Evolutionary conservation across 164 flowering plant genomes (phyloP).

Genomic region (Liriodendron chinense): DNA sequence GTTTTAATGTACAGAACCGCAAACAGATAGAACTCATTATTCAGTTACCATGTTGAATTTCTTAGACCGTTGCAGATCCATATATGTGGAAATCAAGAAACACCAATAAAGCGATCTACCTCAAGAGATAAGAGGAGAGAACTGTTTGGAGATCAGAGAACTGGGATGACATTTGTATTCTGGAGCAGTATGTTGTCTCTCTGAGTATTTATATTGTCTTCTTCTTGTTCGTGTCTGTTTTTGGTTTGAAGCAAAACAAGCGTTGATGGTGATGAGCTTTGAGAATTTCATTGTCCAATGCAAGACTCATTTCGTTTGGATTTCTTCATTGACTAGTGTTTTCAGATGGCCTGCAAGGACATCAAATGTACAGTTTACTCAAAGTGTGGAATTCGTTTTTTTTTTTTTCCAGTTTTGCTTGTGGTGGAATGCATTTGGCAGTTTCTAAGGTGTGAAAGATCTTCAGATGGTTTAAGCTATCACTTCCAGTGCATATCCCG

Average conservation of each 20-base stretch:
- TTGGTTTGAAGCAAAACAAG: too few relatives aligned
- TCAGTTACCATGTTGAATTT: constrained; percentile 9
- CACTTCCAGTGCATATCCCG: too few relatives aligned
- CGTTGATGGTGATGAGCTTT: too few relatives aligned
- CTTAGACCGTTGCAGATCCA: constrained; percentile 11
- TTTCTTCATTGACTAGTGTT: neutral
- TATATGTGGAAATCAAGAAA: constrained; percentile 8
- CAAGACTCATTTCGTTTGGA: too few relatives aligned
- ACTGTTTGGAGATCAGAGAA: constrained; percentile 1
- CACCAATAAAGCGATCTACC: constrained; percentile 4
- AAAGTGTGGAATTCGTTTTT: too few relatives aligned
- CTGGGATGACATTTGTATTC: neutral
- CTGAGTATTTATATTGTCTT: neutral
- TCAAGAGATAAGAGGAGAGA: constrained; percentile 4
- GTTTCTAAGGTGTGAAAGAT: too few relatives aligned
- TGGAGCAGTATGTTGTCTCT: neutral
- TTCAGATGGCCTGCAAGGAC: too few relatives aligned
- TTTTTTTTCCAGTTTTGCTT: too few relatives aligned
- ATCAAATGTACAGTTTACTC: too few relatives aligned
- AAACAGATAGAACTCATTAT: constrained; percentile 12
- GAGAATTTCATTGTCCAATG: too few relatives aligned
- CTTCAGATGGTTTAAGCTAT: too few relatives aligned
- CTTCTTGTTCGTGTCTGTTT: neutral
- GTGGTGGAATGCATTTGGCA: too few relatives aligned
- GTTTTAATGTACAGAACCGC: constrained; percentile 15